Conservation (phyloP, 148 eudicot genomes). For the Gaultheria prostrata region DNA sequence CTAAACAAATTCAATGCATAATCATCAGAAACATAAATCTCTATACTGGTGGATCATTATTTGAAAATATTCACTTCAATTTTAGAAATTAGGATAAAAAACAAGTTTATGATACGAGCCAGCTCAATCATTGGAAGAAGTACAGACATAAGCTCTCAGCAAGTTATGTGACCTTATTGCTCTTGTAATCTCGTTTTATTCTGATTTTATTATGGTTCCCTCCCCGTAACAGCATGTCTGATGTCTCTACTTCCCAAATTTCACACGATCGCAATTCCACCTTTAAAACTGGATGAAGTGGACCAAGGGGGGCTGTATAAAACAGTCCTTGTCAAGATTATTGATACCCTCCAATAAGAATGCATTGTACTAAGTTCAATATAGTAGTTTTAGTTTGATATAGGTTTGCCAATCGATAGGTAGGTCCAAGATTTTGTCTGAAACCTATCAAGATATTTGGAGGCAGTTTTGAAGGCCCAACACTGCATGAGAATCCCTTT, state of each 20-base stretch:
- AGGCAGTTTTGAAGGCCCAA: too few species aligned
- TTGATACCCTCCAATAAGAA: not conserved
- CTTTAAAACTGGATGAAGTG: too few species aligned
- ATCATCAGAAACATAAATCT: not conserved
- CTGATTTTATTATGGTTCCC: not conserved
- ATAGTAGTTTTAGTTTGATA: too few species aligned
- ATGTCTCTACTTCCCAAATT: not conserved
- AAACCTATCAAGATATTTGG: too few species aligned
- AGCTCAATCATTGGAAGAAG: not conserved
- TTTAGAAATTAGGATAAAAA: not conserved
- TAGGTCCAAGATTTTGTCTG: too few species aligned
- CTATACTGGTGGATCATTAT: not conserved
- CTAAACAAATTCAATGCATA: constrained; percentile 22
- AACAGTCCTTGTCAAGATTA: constrained; percentile 41
- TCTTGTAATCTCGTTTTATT: not conserved
- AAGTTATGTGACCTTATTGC: not conserved
- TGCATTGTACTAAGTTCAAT: too few species aligned
- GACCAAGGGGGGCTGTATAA: too few species aligned
- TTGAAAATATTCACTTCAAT: not conserved
- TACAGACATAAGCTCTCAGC: not conserved
- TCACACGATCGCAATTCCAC: not conserved
- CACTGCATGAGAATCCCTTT: too few species aligned
- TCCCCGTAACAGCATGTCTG: not conserved
- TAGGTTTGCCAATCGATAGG: too few species aligned
- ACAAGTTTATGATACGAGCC: not conserved